Evolutionary conservation across 2,329 filamentous ascomycete species (phyloP), one percentile per base, ranked within the genome.

Genomic region (Ilyonectria destructans): DNA sequence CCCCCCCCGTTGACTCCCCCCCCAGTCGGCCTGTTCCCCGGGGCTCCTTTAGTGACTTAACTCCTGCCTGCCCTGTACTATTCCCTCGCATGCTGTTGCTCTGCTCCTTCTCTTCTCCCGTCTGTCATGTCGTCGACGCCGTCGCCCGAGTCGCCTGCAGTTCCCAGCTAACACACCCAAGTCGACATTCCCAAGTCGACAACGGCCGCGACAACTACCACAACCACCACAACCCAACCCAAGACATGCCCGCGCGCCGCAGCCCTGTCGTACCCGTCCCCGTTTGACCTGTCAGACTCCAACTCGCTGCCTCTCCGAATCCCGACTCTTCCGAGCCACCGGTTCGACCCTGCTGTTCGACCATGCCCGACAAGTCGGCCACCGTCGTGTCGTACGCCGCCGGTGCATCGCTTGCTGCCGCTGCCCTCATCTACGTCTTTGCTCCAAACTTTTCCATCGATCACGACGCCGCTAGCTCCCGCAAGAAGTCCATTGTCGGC

Each of bases 361-460:
- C 65, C 69, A 83, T 83, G 82, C 79, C 78, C 66, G 80, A 82
- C 56, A 82, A 80, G 69, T 75, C 80, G 66, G 71, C 74, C 61
- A 79, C 80, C 29, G 81, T 83, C 76, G 94, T 94, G 75, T 94
- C 94, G 51, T 99, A 99, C 83, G 96, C 96, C 77, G 96, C 96
- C 67, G 96, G 96, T 75, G 96, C 96, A 68, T 97, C 95, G 62
- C 92, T 99, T 70, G 96, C 96, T 63, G 96, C 96, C 69, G 93
- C 97, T 70, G 96, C 96, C 35, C 89, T 98, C 65, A 93, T 98
- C 80, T 99, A 98, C 82, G 96, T 98, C 75, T 98, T 99, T 82
- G 95, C 92, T 9, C 96, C 96, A n/a, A 98, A 95, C 59, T 98
- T 96, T 82, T 93, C 97, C 76, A 92, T 98, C 80, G 96, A 99